Evolutionary conservation across 2,329 filamentous ascomycete genomes (phyloP), one percentile per base, ranked within the genome.

Genomic region (Amesomyces nigricolor): DNA sequence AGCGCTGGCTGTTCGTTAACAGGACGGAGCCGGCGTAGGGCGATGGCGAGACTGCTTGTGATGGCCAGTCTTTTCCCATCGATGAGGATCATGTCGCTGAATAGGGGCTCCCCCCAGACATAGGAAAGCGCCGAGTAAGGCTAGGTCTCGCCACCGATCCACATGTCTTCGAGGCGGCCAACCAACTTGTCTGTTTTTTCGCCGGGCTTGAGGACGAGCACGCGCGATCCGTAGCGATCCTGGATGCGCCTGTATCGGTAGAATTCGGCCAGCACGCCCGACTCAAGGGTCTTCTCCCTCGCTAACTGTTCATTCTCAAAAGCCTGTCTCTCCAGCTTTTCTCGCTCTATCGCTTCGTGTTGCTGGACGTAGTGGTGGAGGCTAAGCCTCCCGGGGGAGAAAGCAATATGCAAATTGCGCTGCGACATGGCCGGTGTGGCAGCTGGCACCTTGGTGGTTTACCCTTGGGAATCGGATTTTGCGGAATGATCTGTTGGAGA

Each of bases 191-290:
- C 53, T 32, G 19, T 43, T 29, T 46, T 47, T 22, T 40, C 13
- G 47, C 53, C 53, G n/a, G 53, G 43, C 10, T 51, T 47, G 43
- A 56, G 53, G 22, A 56, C 35, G 14, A 56, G 53, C 7, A 51
- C 30, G n/a, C 48, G 53, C 35, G 48, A 51, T 4, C 43, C n/a
- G 29, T 43, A 16, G 17, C 19, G 6, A 16, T 43, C 37, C 26
- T 51, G 30, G 29, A 56, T 56, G 35, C 43, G 53, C n/a, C 37
- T 49, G 29, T 56, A 56, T 38, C 19, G 54, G 48, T 56, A 51
- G 30, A 56, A 56, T 30, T 52, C 49, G 54, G 43, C 54, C 30
- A 56, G 48, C 35, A 56, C 54, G 3, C 43, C 48, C 19, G 54
- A 14, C 30, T 56, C 44, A 16, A 56, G 48, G 8, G 48, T 51